Base-by-base conservation (phyloP, 495 filamentous ascomycete genomes). In the Friedmanniomyces simplex region DNA sequence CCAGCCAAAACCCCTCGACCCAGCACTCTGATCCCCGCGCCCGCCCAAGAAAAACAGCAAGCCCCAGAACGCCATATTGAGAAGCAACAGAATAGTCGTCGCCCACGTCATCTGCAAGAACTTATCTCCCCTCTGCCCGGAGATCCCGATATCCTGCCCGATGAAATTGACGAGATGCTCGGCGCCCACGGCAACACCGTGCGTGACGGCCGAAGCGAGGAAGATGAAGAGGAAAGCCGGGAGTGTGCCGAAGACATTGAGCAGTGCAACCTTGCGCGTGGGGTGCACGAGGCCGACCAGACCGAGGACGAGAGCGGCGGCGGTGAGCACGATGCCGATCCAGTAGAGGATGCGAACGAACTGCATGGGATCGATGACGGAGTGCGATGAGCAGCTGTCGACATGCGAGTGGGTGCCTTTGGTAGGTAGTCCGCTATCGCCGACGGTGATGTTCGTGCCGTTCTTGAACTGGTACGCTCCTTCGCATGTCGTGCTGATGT, bases 401-500 rank as follows among this genome's bases (percentile, higher is more conserved):
- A 84, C 71, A 54, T 84, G 80, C 58, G 76, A 76, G 58, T 50
- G 68, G 25, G 45, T 65, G 58, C 30, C 63, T 41, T 28, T n/a
- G 8, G 50, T 46, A 1, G 58, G 42, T 1, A 49, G 12, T 7
- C 49, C 51, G 37, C 22, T 43, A 24, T 49, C 36, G 20, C 58
- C 43, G 12, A 71, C 64, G 1, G 80, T 83, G 16, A 73, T 72
- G 47, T 71, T 71, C 16, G 64, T 37, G n/a, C 69, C 55, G 7
- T 70, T 60, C 32, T 55, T n/a, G 3, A 78, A 80, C 21, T 64
- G 63, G 72, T 77, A 81, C 62, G 74, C 60, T 45, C 88, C 87
- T 53, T 75, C 71, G 68, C 88, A 91, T 62, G 82, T 77, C 49
- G 79, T 75, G 71, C 87, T 78, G 55, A 88, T 67, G 63, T 91